Evolutionary conservation across 768 basidiomycete species (phyloP), one percentile per base, ranked within the genome.

Genomic region (Leccinum subgranulosum): DNA sequence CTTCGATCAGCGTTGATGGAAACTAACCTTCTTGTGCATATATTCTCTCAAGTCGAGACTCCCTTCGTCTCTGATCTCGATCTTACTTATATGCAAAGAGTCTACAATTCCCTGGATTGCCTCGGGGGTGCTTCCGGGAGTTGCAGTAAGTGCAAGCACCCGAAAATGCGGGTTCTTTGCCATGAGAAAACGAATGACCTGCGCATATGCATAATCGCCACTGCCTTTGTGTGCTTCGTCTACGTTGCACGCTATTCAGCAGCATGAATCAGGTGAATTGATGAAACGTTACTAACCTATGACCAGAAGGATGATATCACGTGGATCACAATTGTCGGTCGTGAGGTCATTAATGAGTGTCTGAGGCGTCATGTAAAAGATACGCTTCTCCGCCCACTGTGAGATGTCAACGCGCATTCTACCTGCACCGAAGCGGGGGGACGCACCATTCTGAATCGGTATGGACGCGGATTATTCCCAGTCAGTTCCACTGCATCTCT

Each of bases 291-390:
- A 63, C 80, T 46, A 59, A 90, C 96, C 96, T 53, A 98, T 79
- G 27, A 99, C 94, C 11, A 97, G 74, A 39, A 97, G 83, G 28
- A 96, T 79, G 25, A 99, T 88, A 65, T 94, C 88, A 31, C 77
- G 71, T 0, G 86, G 80, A 65, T 98, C 91, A 64, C 93, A 88
- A 28, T 79, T 84, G 41, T 86, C 87, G 2, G 79, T 81, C 7
- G 73, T 74, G 21, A 98, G 76, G 68, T 99, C 97, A 59, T 96
- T 96, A 58, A 90, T 78, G 23, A 98, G 79, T 0, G 96, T 98
- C 69, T 98, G 97, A 0, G 95, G 94, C 0, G 95, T 98, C 86
- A 95, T 94, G 68, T 92, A 98, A 68, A 96, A 94, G 21, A 97
- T 84, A 1, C 93, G 80, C 67, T 92, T 93, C 64, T 87, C 81